Conservation (phyloP, 2,329 filamentous ascomycete genomes). For the Neofusicoccum kwambonambiense region DNA sequence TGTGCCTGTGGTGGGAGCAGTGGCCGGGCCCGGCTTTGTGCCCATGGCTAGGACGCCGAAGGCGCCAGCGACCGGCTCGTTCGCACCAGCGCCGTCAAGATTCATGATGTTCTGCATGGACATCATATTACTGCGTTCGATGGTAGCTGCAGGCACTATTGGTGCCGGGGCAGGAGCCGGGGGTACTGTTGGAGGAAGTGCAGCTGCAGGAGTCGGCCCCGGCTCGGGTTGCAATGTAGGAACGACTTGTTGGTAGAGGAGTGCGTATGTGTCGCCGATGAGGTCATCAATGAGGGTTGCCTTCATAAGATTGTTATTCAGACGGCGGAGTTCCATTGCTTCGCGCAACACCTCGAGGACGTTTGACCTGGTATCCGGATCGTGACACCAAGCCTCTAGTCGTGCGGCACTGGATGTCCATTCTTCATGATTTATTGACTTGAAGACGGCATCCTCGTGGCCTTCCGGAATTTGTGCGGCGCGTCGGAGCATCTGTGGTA, state of each 20-base stretch:
- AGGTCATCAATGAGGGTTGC: slow-evolving; percentile 83
- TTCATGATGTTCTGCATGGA: slow-evolving; percentile 34
- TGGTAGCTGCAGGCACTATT: not conserved
- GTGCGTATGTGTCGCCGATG: slow-evolving; percentile 85
- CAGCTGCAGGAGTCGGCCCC: slow-evolving; percentile 29
- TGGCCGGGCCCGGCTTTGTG: slow-evolving; percentile 17
- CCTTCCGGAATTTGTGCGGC: slow-evolving; percentile 58
- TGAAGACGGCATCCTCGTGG: slow-evolving; percentile 65
- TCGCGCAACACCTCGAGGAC: slow-evolving; percentile 65
- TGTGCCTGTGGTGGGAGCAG: slow-evolving; percentile 8
- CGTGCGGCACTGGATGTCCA: slow-evolving; percentile 60
- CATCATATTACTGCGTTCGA: slow-evolving; percentile 23
- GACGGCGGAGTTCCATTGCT: slow-evolving; percentile 67
- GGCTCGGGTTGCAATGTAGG: slow-evolving; percentile 54
- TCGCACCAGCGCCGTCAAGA: slow-evolving; percentile 27
- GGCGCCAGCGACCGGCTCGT: slow-evolving; percentile 25
- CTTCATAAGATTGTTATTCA: slow-evolving; percentile 88
- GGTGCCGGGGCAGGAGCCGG: slow-evolving; percentile 10
- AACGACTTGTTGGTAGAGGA: slow-evolving; percentile 68
- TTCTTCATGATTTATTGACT: slow-evolving; percentile 62
- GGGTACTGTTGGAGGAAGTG: slow-evolving; percentile 21
- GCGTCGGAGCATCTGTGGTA: slow-evolving; percentile 54
- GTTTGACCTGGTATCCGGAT: slow-evolving; percentile 46
- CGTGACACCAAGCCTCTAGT: slow-evolving; percentile 59
- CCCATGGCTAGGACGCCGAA: slow-evolving; percentile 6